Percentiles rank a stretch among this genome's conserved stretches.
These are phyloP conservation scores for Nicotiana undulata DNA, from an alignment of 257 asterid species.

Conservation along the genomic window DNA sequence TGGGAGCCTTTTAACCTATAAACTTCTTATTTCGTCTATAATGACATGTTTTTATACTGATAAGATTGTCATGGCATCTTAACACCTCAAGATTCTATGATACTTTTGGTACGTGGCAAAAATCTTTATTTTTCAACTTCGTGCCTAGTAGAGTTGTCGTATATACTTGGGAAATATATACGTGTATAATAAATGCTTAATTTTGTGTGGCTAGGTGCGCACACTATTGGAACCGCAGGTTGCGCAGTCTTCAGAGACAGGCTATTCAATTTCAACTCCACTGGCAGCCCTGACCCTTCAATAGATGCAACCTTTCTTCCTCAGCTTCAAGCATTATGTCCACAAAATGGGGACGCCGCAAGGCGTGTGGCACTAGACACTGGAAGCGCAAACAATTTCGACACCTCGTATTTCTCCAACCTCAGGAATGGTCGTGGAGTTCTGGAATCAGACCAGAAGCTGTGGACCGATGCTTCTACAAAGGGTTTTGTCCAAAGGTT, in stretches of 20 bases:
- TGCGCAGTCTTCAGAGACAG: conserved; percentile 74
- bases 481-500: conserved; percentile 44
- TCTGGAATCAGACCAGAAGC: conserved; percentile 72
- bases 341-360: conserved; percentile 43
- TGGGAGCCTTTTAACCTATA: no score
- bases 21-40: no score
- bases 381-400: conserved; percentile 55
- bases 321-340: conserved; percentile 62
- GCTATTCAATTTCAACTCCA: conserved; percentile 34
- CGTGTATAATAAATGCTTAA: not conserved
- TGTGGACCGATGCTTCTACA: conserved; percentile 56
- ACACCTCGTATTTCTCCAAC: conserved; percentile 46
- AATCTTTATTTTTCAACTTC: no score
- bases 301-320: conserved; percentile 50
- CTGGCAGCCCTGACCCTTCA: conserved; percentile 45
- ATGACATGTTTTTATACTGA: no score
- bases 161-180: not conserved
- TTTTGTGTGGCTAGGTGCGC: conserved; percentile 45
- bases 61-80: no score
- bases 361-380: conserved; percentile 54
- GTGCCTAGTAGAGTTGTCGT: no score
- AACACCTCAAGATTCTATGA: no score
- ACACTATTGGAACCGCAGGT: conserved; percentile 77
- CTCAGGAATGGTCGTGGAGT: conserved; percentile 58
- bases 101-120: no score